These are phyloP conservation scores for Neurospora terricola DNA, from an alignment of 495 filamentous ascomycete species.

Conservation along the genomic window DNA sequence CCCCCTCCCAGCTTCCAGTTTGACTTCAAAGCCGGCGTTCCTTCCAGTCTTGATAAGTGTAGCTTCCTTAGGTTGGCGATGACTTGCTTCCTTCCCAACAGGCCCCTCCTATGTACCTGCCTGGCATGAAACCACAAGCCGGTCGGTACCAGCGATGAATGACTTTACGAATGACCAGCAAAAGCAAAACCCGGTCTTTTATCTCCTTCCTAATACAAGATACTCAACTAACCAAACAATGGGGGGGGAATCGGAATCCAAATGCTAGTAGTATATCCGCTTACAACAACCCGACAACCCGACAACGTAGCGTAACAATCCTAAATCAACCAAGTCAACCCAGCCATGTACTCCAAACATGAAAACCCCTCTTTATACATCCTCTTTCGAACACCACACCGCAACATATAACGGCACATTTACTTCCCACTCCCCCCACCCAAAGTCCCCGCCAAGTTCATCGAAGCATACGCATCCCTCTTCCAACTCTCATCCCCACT, in stretches of 20 bases:
- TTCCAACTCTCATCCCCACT: conserved; percentile 21
- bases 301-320: too few species aligned
- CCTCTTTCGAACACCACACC: neutral
- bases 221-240: too few species aligned
- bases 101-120: neutral
- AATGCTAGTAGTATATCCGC: too few species aligned
- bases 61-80: neutral
- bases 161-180: too few species aligned
- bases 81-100: neutral
- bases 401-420: neutral
- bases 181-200: too few species aligned
- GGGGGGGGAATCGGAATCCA: too few species aligned
- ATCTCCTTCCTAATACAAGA: too few species aligned
- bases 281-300: too few species aligned
- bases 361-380: neutral
- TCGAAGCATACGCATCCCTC: conserved; percentile 21
- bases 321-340: too few species aligned
- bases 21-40: neutral
- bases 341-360: neutral
- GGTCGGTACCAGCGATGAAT: too few species aligned
- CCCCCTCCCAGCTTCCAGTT: neutral
- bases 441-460: conserved; percentile 22
- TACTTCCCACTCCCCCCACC: conserved; percentile 3
- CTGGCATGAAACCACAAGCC: neutral
- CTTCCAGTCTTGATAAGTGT: neutral